phyloP scores from a whole-genome alignment of 495 filamentous ascomycete species.

The Pyrenopolyporus hunteri region DNA sequence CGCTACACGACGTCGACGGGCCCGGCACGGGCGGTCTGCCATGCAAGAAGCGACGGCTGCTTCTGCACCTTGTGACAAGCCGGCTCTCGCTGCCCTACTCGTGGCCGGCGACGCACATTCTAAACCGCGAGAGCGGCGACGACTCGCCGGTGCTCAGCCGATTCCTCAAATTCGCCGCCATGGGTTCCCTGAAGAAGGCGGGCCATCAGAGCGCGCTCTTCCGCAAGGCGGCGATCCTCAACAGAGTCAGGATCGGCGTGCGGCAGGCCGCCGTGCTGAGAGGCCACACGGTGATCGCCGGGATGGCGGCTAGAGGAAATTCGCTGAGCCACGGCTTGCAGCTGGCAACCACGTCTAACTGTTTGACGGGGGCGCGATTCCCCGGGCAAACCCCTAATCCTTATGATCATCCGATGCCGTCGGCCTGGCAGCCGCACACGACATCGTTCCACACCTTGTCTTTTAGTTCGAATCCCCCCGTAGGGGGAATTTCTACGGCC shows the following conservation, averaged over 20 bases:
- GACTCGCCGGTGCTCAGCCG: slow-evolving; percentile 53
- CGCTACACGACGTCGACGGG: slow-evolving; percentile 67
- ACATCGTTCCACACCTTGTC: slow-evolving; percentile 21
- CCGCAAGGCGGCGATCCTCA: slow-evolving; percentile 63
- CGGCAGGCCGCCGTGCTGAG: slow-evolving; percentile 38
- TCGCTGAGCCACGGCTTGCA: slow-evolving; percentile 35
- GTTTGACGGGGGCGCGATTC: slow-evolving; percentile 18
- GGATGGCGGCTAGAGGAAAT: slow-evolving; percentile 34
- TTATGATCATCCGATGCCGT: slow-evolving; percentile 21
- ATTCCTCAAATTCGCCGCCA: slow-evolving; percentile 55
- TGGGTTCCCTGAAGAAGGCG: slow-evolving; percentile 24
- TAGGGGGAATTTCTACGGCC: not conserved
- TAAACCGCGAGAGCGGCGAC: slow-evolving; percentile 62
- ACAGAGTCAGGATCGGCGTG: slow-evolving; percentile 52
- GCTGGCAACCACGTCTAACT: slow-evolving; percentile 32
- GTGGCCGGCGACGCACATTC: slow-evolving; percentile 69
- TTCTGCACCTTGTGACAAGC: slow-evolving; percentile 68
- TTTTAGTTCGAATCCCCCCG: not conserved
- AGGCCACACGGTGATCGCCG: slow-evolving; percentile 35
- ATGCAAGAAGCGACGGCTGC: slow-evolving; percentile 72
- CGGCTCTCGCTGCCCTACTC: slow-evolving; percentile 72
- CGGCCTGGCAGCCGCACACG: slow-evolving; percentile 35
- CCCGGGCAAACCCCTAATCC: slow-evolving; percentile 19
- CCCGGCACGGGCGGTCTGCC: slow-evolving; percentile 53
- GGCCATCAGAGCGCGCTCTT: slow-evolving; percentile 46